Percentiles rank a stretch among this genome's conserved stretches.
Evolutionary conservation across 305 asterid genomes (phyloP).

Genomic region (Withania somnifera): DNA sequence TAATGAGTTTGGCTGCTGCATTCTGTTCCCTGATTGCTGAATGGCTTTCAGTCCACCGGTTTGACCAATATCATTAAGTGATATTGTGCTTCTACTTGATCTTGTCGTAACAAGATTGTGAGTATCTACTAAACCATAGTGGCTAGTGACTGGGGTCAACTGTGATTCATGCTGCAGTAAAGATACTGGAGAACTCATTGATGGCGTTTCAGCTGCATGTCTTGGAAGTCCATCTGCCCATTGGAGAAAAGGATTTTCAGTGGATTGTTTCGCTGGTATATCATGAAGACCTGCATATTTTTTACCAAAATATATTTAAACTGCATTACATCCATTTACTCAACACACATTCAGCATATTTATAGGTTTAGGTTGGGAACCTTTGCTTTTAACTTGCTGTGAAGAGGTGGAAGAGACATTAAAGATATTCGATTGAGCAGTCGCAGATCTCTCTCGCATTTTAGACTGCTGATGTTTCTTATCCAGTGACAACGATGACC

Average conservation of each 20-base stretch:
- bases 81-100: slow-evolving; percentile 12
- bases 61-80: slow-evolving; percentile 13
- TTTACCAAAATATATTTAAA: neutral
- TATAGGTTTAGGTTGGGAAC: slow-evolving; percentile 14
- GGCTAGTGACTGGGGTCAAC: slow-evolving; percentile 18
- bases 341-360: neutral
- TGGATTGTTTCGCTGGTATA: slow-evolving; percentile 23
- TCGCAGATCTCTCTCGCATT: slow-evolving; percentile 29
- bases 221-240: slow-evolving; percentile 31
- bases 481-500: slow-evolving; percentile 30
- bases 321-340: neutral
- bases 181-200: slow-evolving; percentile 11
- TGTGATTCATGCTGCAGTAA: slow-evolving; percentile 21
- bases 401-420: slow-evolving; percentile 23
- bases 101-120: slow-evolving; percentile 23
- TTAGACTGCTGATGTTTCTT: slow-evolving; percentile 35
- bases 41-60: slow-evolving; percentile 20
- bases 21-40: slow-evolving; percentile 25
- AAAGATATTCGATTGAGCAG: slow-evolving; percentile 22
- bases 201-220: slow-evolving; percentile 20
- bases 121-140: slow-evolving; percentile 18
- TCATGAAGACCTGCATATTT: slow-evolving; percentile 30
- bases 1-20: slow-evolving; percentile 16
- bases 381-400: slow-evolving; percentile 35
- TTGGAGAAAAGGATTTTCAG: slow-evolving; percentile 18